These are phyloP conservation scores for Herpetomonas tarakana DNA, from an alignment of 208 protist species.

Conservation along the genomic window DNA sequence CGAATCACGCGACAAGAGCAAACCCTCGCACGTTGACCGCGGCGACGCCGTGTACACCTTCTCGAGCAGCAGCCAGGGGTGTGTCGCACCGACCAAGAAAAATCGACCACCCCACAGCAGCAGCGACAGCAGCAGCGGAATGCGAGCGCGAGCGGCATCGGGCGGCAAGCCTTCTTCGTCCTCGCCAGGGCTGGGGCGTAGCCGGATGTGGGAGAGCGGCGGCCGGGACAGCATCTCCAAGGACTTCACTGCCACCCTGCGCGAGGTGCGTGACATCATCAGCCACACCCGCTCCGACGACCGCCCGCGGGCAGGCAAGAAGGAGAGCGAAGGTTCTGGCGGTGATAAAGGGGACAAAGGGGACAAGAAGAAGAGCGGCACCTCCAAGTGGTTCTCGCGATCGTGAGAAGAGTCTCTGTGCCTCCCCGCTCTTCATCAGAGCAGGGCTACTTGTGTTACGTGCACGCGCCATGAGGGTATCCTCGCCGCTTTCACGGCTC, in stretches of 20 bases:
- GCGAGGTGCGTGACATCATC: background rate
- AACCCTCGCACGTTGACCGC: background rate
- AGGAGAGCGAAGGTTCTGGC: background rate
- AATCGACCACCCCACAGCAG: background rate
- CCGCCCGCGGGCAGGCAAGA: background rate
- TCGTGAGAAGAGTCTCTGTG: too few species aligned
- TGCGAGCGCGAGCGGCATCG: background rate
- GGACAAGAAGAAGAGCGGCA: background rate
- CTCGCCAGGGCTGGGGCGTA: background rate
- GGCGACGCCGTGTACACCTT: background rate
- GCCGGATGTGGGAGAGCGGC: background rate
- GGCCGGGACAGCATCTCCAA: background rate
- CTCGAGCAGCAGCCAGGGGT: background rate
- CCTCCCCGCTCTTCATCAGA: too few species aligned
- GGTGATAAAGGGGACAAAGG: background rate
- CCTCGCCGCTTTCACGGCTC: too few species aligned
- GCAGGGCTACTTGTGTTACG: too few species aligned
- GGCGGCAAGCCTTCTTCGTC: too few species aligned
- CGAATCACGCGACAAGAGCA: background rate
- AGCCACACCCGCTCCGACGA: background rate
- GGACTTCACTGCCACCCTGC: background rate
- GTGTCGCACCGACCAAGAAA: background rate
- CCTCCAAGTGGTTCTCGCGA: background rate
- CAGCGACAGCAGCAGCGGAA: background rate
- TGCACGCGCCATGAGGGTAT: too few species aligned